Conservation (phyloP, 2,329 filamentous ascomycete genomes). For the Trichoderma brevicompactum region DNA sequence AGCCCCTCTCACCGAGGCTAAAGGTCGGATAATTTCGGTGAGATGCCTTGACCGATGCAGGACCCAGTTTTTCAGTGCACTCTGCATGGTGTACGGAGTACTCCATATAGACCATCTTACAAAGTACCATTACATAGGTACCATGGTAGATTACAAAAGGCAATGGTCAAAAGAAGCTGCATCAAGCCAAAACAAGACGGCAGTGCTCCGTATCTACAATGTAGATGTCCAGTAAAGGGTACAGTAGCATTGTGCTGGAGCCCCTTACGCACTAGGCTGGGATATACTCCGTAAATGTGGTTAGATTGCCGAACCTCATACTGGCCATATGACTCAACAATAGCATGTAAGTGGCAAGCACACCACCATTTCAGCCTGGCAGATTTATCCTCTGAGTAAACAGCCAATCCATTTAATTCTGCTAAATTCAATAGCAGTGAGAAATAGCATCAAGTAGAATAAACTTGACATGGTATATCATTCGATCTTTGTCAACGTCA, state of each 20-base stretch:
- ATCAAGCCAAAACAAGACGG: too few species aligned
- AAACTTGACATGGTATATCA: too few species aligned
- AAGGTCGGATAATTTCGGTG: slow-evolving; percentile 7
- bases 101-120: not conserved
- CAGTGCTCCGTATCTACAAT: not conserved
- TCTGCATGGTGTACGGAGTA: not conserved
- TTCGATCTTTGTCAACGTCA: not conserved
- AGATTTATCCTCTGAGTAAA: too few species aligned
- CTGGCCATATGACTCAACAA: not conserved
- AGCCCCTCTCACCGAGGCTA: slow-evolving; percentile 21
- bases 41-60: slow-evolving; percentile 1
- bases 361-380: too few species aligned
- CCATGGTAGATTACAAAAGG: too few species aligned
- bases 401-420: too few species aligned
- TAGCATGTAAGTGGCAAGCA: too few species aligned
- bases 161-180: too few species aligned
- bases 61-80: not conserved
- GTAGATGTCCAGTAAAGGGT: not conserved
- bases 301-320: not conserved
- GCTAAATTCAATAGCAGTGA: too few species aligned
- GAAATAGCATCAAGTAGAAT: too few species aligned
- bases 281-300: too few species aligned
- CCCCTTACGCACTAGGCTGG: not conserved
- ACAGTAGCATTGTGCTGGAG: not conserved
- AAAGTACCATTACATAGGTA: too few species aligned